phyloP scores from a whole-genome alignment of 2,329 filamentous ascomycete species.

The Aspergillus eucalypticola region DNA sequence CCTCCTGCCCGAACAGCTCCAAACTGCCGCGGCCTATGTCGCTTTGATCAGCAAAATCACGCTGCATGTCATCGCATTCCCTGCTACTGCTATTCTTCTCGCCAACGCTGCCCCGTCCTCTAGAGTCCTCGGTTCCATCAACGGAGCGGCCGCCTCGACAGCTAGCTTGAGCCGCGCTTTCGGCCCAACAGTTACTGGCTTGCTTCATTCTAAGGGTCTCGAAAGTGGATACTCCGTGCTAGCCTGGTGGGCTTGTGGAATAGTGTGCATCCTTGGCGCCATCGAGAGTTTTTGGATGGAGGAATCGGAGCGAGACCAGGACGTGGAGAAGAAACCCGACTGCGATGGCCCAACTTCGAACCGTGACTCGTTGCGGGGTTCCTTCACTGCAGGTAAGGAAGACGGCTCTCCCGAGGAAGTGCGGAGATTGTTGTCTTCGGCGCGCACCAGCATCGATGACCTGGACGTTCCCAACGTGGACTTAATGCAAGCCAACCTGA shows the following conservation, averaged over 20 bases:
- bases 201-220: constrained; percentile 79
- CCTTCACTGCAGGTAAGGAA: constrained; percentile 25
- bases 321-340: constrained; percentile 43
- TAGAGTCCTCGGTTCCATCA: constrained; percentile 84
- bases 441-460: constrained; percentile 39
- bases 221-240: constrained; percentile 80
- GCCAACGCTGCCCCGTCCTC: constrained; percentile 84
- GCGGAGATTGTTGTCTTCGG: constrained; percentile 36
- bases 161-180: constrained; percentile 87
- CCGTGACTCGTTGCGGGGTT: constrained; percentile 25
- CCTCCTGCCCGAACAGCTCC: constrained; percentile 70
- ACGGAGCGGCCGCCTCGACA: constrained; percentile 86
- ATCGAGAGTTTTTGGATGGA: constrained; percentile 74
- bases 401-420: constrained; percentile 34
- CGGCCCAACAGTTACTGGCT: constrained; percentile 82
- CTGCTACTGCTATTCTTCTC: constrained; percentile 83
- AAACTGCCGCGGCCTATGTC: constrained; percentile 73
- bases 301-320: constrained; percentile 54
- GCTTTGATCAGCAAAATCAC: constrained; percentile 90
- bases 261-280: constrained; percentile 74
- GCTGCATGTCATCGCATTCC: constrained; percentile 86
- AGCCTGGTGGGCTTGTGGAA: constrained; percentile 87
- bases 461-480: constrained; percentile 31
- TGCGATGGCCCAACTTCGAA: constrained; percentile 32
- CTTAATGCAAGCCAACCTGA: constrained; percentile 20